phyloP scores from a whole-genome alignment of 768 basidiomycete species.

The Hypsizygus marmoreus region DNA sequence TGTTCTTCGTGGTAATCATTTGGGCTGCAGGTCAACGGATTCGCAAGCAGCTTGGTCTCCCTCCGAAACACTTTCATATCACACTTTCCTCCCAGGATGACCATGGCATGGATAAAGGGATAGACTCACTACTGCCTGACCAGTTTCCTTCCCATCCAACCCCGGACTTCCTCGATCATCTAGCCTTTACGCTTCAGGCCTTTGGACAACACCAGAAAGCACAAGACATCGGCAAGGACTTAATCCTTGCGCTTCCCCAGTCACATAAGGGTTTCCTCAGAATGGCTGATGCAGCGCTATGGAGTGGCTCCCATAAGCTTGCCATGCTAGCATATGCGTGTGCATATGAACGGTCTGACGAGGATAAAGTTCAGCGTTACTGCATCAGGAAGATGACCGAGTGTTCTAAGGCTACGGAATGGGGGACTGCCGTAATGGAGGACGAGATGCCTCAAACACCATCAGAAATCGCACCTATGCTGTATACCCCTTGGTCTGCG shows the following conservation, averaged over 20 bases:
- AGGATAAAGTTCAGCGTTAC: conserved; percentile 39
- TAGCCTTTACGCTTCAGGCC: conserved; percentile 45
- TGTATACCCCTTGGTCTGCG: conserved; percentile 45
- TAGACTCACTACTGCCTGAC: conserved; percentile 42
- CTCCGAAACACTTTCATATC: conserved; percentile 58
- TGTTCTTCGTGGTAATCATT: conserved; percentile 53
- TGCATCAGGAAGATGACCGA: conserved; percentile 47
- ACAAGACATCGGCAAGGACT: conserved; percentile 29
- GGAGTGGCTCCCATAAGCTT: conserved; percentile 39
- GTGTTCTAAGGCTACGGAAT: conserved; percentile 51
- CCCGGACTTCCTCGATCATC: conserved; percentile 44
- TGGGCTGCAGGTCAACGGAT: conserved; percentile 56
- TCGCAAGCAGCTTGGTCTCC: conserved; percentile 49
- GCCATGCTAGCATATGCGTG: conserved; percentile 59
- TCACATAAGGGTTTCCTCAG: conserved; percentile 52
- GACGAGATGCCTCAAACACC: conserved; percentile 44
- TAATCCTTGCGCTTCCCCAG: conserved; percentile 32
- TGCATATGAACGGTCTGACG: conserved; percentile 40
- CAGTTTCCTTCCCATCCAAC: conserved; percentile 31
- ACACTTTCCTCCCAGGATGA: conserved; percentile 44
- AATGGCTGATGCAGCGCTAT: conserved; percentile 46
- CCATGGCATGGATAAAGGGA: conserved; percentile 48
- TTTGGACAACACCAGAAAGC: conserved; percentile 38
- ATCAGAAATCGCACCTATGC: conserved; percentile 24
- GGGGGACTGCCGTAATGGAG: conserved; percentile 47